Percentiles rank a stretch among this genome's conserved stretches.
phyloP scores from a whole-genome alignment of 768 basidiomycete genomes.

The Termitomyces sp. region DNA sequence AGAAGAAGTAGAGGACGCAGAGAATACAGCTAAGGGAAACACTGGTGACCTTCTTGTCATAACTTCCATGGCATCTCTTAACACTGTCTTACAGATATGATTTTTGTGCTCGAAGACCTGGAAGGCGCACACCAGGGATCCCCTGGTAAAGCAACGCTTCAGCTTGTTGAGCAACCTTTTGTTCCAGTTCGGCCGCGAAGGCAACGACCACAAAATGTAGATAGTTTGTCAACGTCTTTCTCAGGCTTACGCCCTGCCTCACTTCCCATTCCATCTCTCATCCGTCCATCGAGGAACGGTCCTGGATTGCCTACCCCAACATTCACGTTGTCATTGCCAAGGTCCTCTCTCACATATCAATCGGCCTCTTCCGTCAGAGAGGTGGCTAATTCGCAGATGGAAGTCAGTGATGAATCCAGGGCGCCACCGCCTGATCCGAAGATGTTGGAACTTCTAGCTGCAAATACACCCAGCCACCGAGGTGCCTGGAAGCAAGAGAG shows the following conservation, averaged over 20 bases:
- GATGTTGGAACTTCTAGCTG: constrained; percentile 59
- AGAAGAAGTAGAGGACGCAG: constrained; percentile 25
- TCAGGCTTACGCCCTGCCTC: constrained; percentile 60
- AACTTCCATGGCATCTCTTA: background rate
- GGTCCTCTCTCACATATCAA: constrained; percentile 10
- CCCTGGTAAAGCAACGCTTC: constrained; percentile 26
- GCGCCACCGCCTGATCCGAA: constrained; percentile 35
- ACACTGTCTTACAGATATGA: constrained; percentile 38
- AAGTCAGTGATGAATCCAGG: constrained; percentile 1
- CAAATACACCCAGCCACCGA: constrained; percentile 64
- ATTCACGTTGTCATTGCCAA: constrained; percentile 26
- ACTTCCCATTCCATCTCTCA: constrained; percentile 59
- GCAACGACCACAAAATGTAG: constrained; percentile 24
- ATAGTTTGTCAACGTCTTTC: constrained; percentile 50
- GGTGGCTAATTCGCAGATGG: constrained; percentile 6
- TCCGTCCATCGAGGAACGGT: constrained; percentile 39
- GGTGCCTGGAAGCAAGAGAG: constrained; percentile 63
- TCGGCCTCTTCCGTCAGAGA: background rate
- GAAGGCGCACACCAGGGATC: constrained; percentile 41
- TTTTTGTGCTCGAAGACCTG: constrained; percentile 68
- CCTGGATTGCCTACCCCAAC: constrained; percentile 31
- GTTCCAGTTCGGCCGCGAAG: constrained; percentile 26
- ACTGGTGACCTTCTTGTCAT: constrained; percentile 37
- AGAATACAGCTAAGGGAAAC: constrained; percentile 21
- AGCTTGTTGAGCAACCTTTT: constrained; percentile 35